Percentiles rank a stretch among this genome's conserved stretches.
Evolutionary conservation across 257 asterid species (phyloP).

Genomic region (Striga asiatica): DNA sequence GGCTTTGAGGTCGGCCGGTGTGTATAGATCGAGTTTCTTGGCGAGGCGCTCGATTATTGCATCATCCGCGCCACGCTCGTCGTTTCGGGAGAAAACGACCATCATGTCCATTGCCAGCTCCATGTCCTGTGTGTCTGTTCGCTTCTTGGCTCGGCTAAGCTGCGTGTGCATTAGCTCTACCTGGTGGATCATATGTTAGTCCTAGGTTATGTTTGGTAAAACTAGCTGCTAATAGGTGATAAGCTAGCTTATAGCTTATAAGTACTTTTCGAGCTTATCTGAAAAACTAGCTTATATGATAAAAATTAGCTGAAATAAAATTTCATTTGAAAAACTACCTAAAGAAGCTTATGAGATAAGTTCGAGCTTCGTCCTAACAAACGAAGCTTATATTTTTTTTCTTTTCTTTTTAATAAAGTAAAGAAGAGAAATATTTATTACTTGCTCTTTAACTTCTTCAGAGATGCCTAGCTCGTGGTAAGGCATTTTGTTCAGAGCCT

Average conservation of each 20-base stretch:
- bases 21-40: constrained; percentile 39
- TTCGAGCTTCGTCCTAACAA: too few relatives aligned
- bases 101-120: constrained; percentile 63
- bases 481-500: constrained; percentile 30
- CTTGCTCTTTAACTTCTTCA: constrained; percentile 57
- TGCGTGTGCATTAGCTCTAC: constrained; percentile 57
- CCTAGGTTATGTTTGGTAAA: too few relatives aligned
- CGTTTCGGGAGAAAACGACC: constrained; percentile 34
- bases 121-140: constrained; percentile 49
- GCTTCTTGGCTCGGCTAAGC: constrained; percentile 38
- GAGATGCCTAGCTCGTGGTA: constrained; percentile 42
- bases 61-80: constrained; percentile 33
- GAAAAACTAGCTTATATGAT: not conserved
- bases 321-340: too few relatives aligned
- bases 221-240: too few relatives aligned
- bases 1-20: constrained; percentile 29
- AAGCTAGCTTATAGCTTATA: too few relatives aligned
- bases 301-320: too few relatives aligned
- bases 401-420: too few relatives aligned
- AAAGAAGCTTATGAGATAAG: too few relatives aligned
- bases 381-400: too few relatives aligned
- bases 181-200: constrained; percentile 14
- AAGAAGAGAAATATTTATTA: not conserved
- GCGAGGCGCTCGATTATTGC: constrained; percentile 45
- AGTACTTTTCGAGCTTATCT: too few relatives aligned